Conservation (phyloP, 306 rosid genomes). For the Gleditsia sinensis region DNA sequence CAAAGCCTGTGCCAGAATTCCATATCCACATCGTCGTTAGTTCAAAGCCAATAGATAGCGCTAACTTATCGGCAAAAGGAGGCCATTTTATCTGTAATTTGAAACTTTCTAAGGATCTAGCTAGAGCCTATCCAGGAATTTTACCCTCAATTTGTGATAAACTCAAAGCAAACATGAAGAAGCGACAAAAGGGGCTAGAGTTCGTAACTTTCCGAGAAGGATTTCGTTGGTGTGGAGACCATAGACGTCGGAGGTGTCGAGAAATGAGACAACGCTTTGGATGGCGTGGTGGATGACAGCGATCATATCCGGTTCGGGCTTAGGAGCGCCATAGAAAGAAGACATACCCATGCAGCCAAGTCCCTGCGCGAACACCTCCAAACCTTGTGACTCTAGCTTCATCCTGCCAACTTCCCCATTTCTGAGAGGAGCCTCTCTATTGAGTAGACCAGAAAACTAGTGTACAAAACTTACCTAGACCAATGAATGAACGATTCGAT, state of each 20-base stretch:
- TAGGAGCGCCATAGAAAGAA: conserved; percentile 59
- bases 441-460: too few species aligned
- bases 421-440: too few species aligned
- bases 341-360: conserved; percentile 81
- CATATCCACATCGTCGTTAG: background rate
- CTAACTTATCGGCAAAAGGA: too few species aligned
- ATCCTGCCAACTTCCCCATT: conserved; percentile 43
- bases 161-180: background rate
- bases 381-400: conserved; percentile 53
- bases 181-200: background rate
- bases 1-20: conserved; percentile 38
- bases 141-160: background rate
- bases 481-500: too few species aligned
- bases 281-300: conserved; percentile 65
- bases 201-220: conserved; percentile 44
- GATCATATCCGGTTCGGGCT: conserved; percentile 72
- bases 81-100: too few species aligned
- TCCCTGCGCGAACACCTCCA: conserved; percentile 59
- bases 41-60: too few species aligned
- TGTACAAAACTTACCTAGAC: too few species aligned
- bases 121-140: too few species aligned
- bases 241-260: conserved; percentile 65
- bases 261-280: conserved; percentile 57
- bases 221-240: conserved; percentile 60
- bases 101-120: too few species aligned